Percentiles rank a stretch among this genome's conserved stretches.
phyloP scores from a whole-genome alignment of 345 rosid genomes.

The Eucalyptus rudis region DNA sequence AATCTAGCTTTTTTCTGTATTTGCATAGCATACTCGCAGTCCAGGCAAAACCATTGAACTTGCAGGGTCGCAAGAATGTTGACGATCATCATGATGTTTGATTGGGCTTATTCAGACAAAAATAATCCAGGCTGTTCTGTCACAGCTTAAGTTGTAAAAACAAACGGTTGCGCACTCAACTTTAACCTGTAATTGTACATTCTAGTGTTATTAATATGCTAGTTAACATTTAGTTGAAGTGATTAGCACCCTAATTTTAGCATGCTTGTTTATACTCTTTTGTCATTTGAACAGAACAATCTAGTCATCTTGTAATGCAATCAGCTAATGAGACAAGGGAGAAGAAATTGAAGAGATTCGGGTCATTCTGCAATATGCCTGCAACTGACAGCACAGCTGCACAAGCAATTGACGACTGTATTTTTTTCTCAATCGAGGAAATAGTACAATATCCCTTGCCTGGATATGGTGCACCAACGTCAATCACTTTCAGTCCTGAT shows the following conservation, averaged over 20 bases:
- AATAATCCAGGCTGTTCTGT: background rate
- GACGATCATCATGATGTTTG: background rate
- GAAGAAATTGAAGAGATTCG: conserved; percentile 35
- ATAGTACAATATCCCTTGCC: conserved; percentile 90
- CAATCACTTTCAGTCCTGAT: conserved; percentile 83
- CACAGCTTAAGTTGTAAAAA: background rate
- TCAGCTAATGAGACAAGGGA: conserved; percentile 23
- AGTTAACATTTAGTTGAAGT: background rate
- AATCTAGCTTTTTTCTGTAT: background rate
- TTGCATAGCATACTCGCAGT: background rate
- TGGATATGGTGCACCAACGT: conserved; percentile 67
- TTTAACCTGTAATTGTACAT: background rate
- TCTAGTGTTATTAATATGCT: background rate
- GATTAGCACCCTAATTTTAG: background rate
- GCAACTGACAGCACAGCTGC: conserved; percentile 24
- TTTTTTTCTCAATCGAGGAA: conserved; percentile 56
- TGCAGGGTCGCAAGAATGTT: background rate
- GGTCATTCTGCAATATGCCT: conserved; percentile 36
- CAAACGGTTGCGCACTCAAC: background rate
- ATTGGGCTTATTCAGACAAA: background rate
- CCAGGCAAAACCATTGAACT: background rate
- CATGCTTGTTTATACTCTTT: background rate
- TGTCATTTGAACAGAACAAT: background rate
- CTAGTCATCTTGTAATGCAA: conserved; percentile 42
- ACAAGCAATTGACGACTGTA: conserved; percentile 22